phyloP scores from a whole-genome alignment of 352 stramenopile species.

The Globisporangium cylindrosporum region DNA sequence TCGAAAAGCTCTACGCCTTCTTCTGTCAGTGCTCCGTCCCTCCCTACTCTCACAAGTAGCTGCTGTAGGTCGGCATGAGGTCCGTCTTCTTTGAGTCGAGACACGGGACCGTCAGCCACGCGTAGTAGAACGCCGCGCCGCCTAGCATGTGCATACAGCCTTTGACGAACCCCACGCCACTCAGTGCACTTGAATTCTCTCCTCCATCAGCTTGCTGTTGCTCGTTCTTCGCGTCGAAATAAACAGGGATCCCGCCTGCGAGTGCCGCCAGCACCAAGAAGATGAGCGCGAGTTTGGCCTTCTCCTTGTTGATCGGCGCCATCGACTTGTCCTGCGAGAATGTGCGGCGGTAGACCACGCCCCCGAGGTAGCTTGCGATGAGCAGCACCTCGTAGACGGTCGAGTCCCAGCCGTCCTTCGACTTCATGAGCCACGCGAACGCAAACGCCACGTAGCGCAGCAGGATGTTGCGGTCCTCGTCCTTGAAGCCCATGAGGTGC shows the following conservation, averaged over 20 bases:
- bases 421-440: constrained; percentile 80
- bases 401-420: constrained; percentile 79
- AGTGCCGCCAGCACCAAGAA: constrained; percentile 41
- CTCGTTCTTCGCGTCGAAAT: constrained; percentile 24
- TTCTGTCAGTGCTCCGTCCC: constrained; percentile 24
- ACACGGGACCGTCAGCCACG: constrained; percentile 72
- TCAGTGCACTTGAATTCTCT: constrained; percentile 30
- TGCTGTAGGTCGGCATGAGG: constrained; percentile 65
- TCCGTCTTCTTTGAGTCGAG: constrained; percentile 85
- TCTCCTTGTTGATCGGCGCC: constrained; percentile 48
- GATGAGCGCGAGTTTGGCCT: constrained; percentile 48
- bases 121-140: constrained; percentile 70
- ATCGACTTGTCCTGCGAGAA: constrained; percentile 43
- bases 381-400: constrained; percentile 70
- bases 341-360: constrained; percentile 53
- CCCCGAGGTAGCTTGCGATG: constrained; percentile 49
- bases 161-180: constrained; percentile 53
- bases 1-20: constrained; percentile 36
- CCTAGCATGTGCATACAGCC: constrained; percentile 67
- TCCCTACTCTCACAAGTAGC: constrained; percentile 33
- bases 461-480: constrained; percentile 84
- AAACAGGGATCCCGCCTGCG: constrained; percentile 47
- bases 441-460: constrained; percentile 85
- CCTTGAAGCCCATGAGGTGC: constrained; percentile 79
- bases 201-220: constrained; percentile 1